Evolutionary conservation across 225 moss, liverwort and hornwort genomes (phyloP), one percentile per base, ranked within the genome.

Genomic region (Antitrichia curtipendula): DNA sequence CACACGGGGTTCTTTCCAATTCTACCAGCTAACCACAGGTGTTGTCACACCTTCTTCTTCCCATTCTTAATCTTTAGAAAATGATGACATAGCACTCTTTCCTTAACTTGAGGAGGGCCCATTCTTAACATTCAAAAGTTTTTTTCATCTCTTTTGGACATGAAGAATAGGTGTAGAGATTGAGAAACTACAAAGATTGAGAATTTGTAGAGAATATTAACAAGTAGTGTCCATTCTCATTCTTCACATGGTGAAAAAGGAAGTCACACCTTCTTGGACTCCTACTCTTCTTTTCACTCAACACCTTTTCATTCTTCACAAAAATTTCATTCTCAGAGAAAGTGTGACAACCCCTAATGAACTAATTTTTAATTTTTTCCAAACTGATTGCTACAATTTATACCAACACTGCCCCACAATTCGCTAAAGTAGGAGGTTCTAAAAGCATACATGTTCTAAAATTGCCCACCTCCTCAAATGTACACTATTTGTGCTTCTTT

Each of bases 1-100:
- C 29, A 19, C 10, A 1, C 0, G 0, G 0, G 1, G 15, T 47
- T 17, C 12, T 16, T 12, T 2, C 7, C 4, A 31, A 73, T 49
- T 49, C 1, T 1, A 32, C 2, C 0, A 6, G 2, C 20, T 49
- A 74, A 41, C 5, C 0, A 22, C 12, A 66, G n/a, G 11, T 6
- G 11, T 6, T 1, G 4, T 20, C n/a, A n/a, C 12, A 21, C n/a
- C 20, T 21, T 66, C n/a, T n/a, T n/a, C 5, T 12, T 19, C 2
- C 6, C 12, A 66, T 66, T 66, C 3, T 10, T 12, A n/a, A 66
- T 66, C 66, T 63, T 32, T 2, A 34, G 18, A 32, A 9, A 59
- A 27, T 27, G 59, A 59, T 2, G 12, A 59, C 4, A 0, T 59
- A 2, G 6, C 6, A 12, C 6, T 12, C 25, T 58, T 6, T 59